Conservation (phyloP, 2,329 filamentous ascomycete genomes). For the Ophiocordyceps camponoti-leonardi region DNA sequence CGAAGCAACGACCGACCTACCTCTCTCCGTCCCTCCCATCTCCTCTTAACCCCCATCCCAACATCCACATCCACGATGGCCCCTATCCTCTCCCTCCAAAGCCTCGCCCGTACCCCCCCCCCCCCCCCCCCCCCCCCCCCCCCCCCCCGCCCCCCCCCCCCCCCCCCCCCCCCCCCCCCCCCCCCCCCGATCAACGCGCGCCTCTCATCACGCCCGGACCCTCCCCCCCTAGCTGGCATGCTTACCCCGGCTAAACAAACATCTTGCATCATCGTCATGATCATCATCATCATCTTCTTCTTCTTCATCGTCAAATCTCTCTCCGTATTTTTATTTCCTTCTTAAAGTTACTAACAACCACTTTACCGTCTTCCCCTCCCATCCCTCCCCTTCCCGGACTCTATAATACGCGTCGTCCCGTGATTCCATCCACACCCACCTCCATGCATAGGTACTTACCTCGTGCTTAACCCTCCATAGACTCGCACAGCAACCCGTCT, state of each 20-base stretch:
- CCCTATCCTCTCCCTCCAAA: too few relatives aligned
- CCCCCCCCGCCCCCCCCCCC: too few relatives aligned
- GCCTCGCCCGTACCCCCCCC: too few relatives aligned
- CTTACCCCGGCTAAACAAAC: background rate
- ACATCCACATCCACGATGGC: too few relatives aligned
- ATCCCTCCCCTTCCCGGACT: background rate
- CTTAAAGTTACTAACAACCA: too few relatives aligned
- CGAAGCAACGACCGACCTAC: too few relatives aligned
- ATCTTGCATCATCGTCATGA: background rate
- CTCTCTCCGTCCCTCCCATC: too few relatives aligned
- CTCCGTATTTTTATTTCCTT: background rate
- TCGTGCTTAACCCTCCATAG: background rate
- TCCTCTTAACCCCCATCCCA: too few relatives aligned
- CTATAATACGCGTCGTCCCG: background rate
- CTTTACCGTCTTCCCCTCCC: background rate
- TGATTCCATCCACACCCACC: background rate
- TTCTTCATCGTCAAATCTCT: background rate
- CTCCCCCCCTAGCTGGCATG: background rate
- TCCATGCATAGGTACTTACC: background rate
- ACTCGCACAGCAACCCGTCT: constrained; percentile 3
- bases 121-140: too few relatives aligned
- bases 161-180: too few relatives aligned
- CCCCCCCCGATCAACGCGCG: too few relatives aligned
- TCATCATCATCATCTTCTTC: background rate
- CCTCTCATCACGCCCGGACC: too few relatives aligned